phyloP scores from a whole-genome alignment of 75 land plant genomes.

The Sequoia sempervirens region DNA sequence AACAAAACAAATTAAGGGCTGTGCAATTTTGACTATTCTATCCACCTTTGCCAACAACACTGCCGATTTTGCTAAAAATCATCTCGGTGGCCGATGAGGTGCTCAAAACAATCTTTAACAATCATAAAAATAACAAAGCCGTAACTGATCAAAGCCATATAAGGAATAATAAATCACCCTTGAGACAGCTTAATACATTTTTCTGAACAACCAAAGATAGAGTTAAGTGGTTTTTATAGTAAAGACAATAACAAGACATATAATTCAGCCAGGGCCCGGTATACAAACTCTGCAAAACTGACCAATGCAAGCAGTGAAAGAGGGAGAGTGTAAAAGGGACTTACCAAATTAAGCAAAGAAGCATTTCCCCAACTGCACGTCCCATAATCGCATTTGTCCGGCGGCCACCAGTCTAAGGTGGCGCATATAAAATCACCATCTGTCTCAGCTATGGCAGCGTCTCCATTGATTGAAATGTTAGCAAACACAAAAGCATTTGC shows the following conservation, averaged over 20 bases:
- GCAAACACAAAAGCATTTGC: background rate
- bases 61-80: too few relatives aligned
- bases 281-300: background rate
- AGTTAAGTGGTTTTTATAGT: too few relatives aligned
- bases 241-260: background rate
- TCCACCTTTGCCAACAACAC: too few relatives aligned
- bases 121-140: background rate
- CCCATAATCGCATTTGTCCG: slow-evolving; percentile 86
- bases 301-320: background rate
- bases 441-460: slow-evolving; percentile 23
- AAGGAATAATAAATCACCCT: background rate
- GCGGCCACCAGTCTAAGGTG: slow-evolving; percentile 96
- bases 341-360: slow-evolving; percentile 81
- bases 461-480: slow-evolving; percentile 27
- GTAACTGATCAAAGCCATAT: too few relatives aligned
- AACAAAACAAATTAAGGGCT: background rate
- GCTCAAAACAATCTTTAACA: too few relatives aligned
- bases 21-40: too few relatives aligned
- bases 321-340: background rate
- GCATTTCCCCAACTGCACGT: slow-evolving; percentile 80
- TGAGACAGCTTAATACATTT: background rate
- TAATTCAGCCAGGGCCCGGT: too few relatives aligned
- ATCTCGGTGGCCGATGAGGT: too few relatives aligned
- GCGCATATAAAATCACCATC: slow-evolving; percentile 76
- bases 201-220: background rate